Conservation (phyloP, 352 stramenopile genomes). For the Globisporangium camurandrum region DNA sequence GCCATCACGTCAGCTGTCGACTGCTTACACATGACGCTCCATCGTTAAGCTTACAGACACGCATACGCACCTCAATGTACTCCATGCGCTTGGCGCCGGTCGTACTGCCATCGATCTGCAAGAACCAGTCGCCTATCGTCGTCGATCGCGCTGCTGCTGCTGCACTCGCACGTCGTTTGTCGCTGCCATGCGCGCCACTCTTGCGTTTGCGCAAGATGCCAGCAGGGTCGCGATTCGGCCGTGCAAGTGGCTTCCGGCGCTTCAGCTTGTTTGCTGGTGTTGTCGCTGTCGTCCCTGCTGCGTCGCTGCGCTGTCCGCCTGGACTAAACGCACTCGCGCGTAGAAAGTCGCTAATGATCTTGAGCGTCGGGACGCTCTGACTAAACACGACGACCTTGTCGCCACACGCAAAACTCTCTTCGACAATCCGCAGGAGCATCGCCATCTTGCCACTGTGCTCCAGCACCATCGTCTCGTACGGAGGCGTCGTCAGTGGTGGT, state of each 20-base stretch:
- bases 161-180: not conserved
- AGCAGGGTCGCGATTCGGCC: constrained; percentile 43
- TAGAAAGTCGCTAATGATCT: constrained; percentile 71
- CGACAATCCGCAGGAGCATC: constrained; percentile 61
- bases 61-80: constrained; percentile 65
- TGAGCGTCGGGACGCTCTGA: constrained; percentile 80
- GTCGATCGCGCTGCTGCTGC: not conserved
- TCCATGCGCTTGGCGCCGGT: constrained; percentile 75
- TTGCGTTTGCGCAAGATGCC: constrained; percentile 47
- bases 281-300: constrained; percentile 5
- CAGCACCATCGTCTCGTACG: constrained; percentile 41
- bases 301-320: constrained; percentile 16
- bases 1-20: not conserved
- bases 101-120: constrained; percentile 77
- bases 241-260: constrained; percentile 18
- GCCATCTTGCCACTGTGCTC: constrained; percentile 82
- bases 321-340: constrained; percentile 45
- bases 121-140: constrained; percentile 58
- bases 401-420: constrained; percentile 59
- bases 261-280: constrained; percentile 19
- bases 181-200: constrained; percentile 12
- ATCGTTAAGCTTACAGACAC: too few relatives aligned
- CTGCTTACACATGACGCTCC: too few relatives aligned
- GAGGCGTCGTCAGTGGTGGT: not conserved
- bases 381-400: constrained; percentile 88